These are phyloP conservation scores for Punctularia strigosozonata DNA, from an alignment of 768 basidiomycete species.

Conservation along the genomic window DNA sequence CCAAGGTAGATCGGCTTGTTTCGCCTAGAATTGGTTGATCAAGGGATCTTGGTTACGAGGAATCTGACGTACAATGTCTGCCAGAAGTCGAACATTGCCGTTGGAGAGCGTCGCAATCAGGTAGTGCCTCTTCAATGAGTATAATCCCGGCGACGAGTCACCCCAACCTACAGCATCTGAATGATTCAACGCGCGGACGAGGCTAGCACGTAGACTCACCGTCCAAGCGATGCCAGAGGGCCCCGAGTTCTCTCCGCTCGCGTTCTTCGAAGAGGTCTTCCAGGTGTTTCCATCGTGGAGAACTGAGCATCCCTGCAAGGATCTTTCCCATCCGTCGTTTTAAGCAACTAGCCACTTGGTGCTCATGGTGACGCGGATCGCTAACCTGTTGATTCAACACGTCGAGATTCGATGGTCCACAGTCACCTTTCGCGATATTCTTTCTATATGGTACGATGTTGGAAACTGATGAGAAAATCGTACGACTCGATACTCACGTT, in stretches of 20 bases:
- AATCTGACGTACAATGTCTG: conserved; percentile 43
- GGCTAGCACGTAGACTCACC: conserved; percentile 24
- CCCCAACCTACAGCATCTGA: conserved; percentile 34
- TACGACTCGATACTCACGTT: conserved; percentile 26
- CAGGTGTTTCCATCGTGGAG: conserved; percentile 39
- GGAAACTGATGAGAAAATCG: background rate
- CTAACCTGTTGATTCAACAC: conserved; percentile 40
- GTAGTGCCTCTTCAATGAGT: conserved; percentile 34
- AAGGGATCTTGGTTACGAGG: background rate
- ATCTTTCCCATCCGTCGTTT: conserved; percentile 27
- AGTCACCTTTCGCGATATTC: conserved; percentile 30
- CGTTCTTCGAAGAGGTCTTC: conserved; percentile 29
- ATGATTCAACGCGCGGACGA: no score
- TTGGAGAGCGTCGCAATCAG: conserved; percentile 50
- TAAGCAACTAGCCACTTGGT: no score
- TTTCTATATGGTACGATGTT: conserved; percentile 17
- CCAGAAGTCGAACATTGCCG: conserved; percentile 46
- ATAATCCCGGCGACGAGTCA: conserved; percentile 37
- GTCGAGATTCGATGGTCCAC: conserved; percentile 42
- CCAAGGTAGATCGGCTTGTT: conserved; percentile 52
- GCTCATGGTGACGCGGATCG: background rate
- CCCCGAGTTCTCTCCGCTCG: conserved; percentile 31
- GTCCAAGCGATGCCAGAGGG: conserved; percentile 49
- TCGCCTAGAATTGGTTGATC: conserved; percentile 35
- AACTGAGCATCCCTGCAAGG: conserved; percentile 40